These are phyloP conservation scores for Coemansia sp. DNA, from an alignment of 192 early-diverging fungal species.

Conservation along the genomic window DNA sequence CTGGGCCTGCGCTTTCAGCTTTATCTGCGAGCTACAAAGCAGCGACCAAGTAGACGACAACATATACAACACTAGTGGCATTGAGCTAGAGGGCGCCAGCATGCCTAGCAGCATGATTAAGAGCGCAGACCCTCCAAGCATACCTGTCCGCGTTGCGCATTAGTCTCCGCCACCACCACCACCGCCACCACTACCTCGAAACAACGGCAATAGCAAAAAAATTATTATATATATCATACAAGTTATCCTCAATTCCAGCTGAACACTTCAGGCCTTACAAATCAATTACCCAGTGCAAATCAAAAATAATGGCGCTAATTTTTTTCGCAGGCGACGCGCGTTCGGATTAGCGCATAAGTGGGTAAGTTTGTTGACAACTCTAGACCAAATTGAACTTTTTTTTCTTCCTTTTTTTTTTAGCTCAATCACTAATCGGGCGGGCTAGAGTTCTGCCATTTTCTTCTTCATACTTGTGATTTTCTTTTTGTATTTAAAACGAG, in stretches of 20 bases:
- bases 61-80: neutral
- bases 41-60: slow-evolving; percentile 20
- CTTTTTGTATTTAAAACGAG: slow-evolving; percentile 1
- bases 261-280: neutral
- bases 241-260: neutral
- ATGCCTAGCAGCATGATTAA: neutral
- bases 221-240: neutral
- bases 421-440: neutral
- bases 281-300: neutral
- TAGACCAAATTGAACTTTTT: neutral
- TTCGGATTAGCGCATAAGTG: neutral
- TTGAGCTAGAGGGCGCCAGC: neutral
- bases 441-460: neutral
- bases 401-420: neutral
- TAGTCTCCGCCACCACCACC: neutral
- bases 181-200: neutral
- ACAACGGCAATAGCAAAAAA: neutral
- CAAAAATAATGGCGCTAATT: neutral
- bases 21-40: slow-evolving; percentile 40
- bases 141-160: neutral
- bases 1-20: slow-evolving; percentile 32
- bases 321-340: neutral
- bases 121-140: neutral
- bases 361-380: neutral
- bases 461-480: slow-evolving; percentile 6